Conservation (phyloP, 768 basidiomycete genomes). For the Leccinum truebloodii region DNA sequence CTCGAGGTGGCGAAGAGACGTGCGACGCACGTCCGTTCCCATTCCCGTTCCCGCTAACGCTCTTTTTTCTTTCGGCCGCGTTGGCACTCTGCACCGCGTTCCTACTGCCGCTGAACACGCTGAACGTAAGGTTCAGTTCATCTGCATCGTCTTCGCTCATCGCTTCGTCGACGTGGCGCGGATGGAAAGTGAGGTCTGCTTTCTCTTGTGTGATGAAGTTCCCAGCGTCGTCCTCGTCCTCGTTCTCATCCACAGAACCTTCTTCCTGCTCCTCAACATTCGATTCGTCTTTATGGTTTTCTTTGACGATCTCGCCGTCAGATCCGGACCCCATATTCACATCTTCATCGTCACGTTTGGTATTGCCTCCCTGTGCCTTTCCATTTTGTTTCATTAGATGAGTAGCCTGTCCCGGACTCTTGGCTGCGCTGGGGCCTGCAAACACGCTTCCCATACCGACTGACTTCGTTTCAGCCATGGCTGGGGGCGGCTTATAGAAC, state of each 20-base stretch:
- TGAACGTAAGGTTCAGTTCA: slow-evolving; percentile 18
- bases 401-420: neutral
- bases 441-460: slow-evolving; percentile 6
- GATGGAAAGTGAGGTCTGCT: slow-evolving; percentile 22
- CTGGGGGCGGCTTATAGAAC: slow-evolving; percentile 58
- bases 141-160: slow-evolving; percentile 9
- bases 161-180: slow-evolving; percentile 8
- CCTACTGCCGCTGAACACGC: slow-evolving; percentile 20
- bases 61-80: neutral
- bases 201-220: slow-evolving; percentile 26
- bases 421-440: neutral
- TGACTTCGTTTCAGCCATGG: neutral
- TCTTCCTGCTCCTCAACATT: slow-evolving; percentile 4
- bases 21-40: slow-evolving; percentile 1
- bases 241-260: slow-evolving; percentile 11
- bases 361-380: neutral
- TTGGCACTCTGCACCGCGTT: slow-evolving; percentile 2
- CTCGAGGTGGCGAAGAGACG: slow-evolving; percentile 12
- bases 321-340: slow-evolving; percentile 23
- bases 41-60: neutral
- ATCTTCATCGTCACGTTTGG: slow-evolving; percentile 16
- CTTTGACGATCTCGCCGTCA: slow-evolving; percentile 19
- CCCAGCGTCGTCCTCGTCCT: slow-evolving; percentile 14
- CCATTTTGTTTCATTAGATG: slow-evolving; percentile 6
- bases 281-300: slow-evolving; percentile 1